Conservation (phyloP, 495 filamentous ascomycete genomes). For the Penicillium coprophilum region DNA sequence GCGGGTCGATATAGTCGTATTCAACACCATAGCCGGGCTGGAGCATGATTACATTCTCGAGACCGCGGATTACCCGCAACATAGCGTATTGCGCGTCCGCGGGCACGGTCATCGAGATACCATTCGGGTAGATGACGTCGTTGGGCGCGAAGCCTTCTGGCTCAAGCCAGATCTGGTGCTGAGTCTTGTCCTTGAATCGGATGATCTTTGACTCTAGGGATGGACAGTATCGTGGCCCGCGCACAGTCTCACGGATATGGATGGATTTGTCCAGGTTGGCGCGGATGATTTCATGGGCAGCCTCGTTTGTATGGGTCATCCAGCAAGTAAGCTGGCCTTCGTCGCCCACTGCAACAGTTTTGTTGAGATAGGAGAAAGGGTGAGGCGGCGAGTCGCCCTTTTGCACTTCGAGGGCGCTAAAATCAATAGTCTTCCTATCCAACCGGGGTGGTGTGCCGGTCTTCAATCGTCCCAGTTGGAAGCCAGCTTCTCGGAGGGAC, state of each 20-base stretch:
- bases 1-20: conserved; percentile 97
- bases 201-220: conserved; percentile 95
- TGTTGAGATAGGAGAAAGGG: conserved; percentile 91
- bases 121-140: conserved; percentile 93
- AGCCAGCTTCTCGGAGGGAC: conserved; percentile 84
- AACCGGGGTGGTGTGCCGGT: conserved; percentile 92
- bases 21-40: conserved; percentile 97
- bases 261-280: conserved; percentile 88
- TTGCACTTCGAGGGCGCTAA: conserved; percentile 66
- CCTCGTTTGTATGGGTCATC: conserved; percentile 79
- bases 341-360: conserved; percentile 68
- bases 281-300: conserved; percentile 79
- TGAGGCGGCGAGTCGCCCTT: conserved; percentile 79
- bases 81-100: conserved; percentile 79
- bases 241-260: conserved; percentile 93
- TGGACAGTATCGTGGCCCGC: conserved; percentile 92
- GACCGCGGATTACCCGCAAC: conserved; percentile 77
- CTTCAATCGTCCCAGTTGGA: conserved; percentile 87
- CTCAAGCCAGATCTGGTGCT: conserved; percentile 92
- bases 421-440: conserved; percentile 81
- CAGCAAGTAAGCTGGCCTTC: conserved; percentile 73
- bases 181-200: conserved; percentile 73
- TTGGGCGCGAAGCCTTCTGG: conserved; percentile 88
- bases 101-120: conserved; percentile 94
- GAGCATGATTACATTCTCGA: conserved; percentile 90